phyloP scores from a whole-genome alignment of 2,329 filamentous ascomycete genomes.

The Thielaviopsis punctulata region DNA sequence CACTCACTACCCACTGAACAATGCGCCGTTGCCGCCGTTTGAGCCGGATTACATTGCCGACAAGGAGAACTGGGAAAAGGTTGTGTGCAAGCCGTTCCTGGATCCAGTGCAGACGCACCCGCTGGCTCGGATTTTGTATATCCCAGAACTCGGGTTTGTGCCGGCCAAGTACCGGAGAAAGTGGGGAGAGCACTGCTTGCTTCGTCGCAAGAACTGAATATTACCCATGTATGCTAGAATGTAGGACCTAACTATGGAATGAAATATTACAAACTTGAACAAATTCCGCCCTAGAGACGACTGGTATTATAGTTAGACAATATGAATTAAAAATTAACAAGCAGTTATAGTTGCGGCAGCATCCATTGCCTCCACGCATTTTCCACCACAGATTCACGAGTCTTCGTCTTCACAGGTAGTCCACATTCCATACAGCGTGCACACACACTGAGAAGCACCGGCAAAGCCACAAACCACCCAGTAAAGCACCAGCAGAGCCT shows the following conservation, averaged over 20 bases:
- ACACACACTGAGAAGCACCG: too few relatives aligned
- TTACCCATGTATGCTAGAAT: not conserved
- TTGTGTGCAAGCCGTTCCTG: constrained; percentile 64
- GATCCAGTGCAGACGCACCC: constrained; percentile 60
- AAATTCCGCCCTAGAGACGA: too few relatives aligned
- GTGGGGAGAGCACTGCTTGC: constrained; percentile 80
- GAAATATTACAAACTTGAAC: too few relatives aligned
- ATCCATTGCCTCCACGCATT: too few relatives aligned
- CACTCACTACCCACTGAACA: constrained; percentile 52
- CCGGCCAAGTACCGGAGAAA: constrained; percentile 53
- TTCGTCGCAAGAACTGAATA: constrained; percentile 36
- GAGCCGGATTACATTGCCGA: constrained; percentile 74
- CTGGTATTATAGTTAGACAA: too few relatives aligned
- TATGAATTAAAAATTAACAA: not conserved
- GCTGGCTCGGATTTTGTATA: constrained; percentile 62
- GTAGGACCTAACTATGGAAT: too few relatives aligned
- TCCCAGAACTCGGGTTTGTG: constrained; percentile 54
- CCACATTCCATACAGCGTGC: too few relatives aligned
- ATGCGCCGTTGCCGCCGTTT: constrained; percentile 18
- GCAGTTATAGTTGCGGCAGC: too few relatives aligned
- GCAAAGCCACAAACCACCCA: too few relatives aligned
- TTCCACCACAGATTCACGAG: too few relatives aligned
- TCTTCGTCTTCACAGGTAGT: too few relatives aligned
- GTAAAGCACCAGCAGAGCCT: too few relatives aligned
- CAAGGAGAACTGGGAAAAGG: constrained; percentile 54